Evolutionary conservation across 257 asterid genomes (phyloP).

Genomic region (Avicennia marina): DNA sequence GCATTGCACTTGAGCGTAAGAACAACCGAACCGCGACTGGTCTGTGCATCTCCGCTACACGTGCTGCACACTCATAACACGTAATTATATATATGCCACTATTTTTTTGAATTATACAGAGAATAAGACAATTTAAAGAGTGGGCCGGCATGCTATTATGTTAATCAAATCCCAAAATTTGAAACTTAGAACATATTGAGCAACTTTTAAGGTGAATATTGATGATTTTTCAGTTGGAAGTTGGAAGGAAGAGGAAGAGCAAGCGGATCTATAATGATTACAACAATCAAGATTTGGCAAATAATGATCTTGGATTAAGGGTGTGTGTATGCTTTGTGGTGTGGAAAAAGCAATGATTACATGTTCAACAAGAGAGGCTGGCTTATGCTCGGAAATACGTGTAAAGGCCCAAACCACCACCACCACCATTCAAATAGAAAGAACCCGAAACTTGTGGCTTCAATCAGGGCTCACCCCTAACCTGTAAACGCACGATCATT

Average conservation of each 20-base stretch:
- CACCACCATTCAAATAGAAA: conserved; percentile 6
- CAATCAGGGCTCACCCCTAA: conserved; percentile 13
- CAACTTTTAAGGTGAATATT: neutral
- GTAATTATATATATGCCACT: too few species aligned
- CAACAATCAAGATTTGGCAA: conserved; percentile 35
- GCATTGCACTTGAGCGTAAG: too few species aligned
- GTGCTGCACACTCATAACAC: conserved; percentile 21
- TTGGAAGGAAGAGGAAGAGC: too few species aligned
- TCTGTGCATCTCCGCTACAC: conserved; percentile 5
- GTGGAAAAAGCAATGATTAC: conserved; percentile 45
- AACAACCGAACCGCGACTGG: too few species aligned
- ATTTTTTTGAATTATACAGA: neutral
- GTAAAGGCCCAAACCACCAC: too few species aligned
- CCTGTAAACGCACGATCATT: conserved; percentile 14
- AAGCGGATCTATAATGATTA: conserved; percentile 26
- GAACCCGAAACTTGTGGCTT: conserved; percentile 34
- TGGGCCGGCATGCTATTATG: too few species aligned
- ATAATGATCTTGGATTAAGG: conserved; percentile 28
- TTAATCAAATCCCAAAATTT: conserved; percentile 26
- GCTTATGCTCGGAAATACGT: conserved; percentile 38
- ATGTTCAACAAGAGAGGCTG: conserved; percentile 23
- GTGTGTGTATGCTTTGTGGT: conserved; percentile 25
- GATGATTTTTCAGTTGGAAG: conserved; percentile 14
- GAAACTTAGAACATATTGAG: conserved; percentile 11
- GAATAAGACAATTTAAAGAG: neutral